Evolutionary conservation across 1,139 yeast species (phyloP).

Genomic region (Saccharomycopsis phalli): DNA sequence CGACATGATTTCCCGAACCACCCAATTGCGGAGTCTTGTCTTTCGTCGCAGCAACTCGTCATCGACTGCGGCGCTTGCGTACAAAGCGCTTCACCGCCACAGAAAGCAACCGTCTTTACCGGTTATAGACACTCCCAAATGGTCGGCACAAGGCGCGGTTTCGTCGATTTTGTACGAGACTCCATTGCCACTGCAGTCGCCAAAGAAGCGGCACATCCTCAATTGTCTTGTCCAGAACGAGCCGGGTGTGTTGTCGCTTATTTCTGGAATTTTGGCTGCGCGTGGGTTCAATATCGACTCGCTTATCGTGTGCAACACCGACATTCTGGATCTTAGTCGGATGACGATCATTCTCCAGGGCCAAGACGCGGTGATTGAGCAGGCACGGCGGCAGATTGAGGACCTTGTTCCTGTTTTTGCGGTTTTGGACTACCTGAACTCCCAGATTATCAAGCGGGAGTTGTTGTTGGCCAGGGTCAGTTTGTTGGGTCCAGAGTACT

Average conservation of each 20-base stretch:
- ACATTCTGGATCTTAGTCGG: constrained; percentile 87
- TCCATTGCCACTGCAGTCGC: constrained; percentile 60
- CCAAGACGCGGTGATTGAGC: constrained; percentile 93
- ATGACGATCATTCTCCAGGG: constrained; percentile 95
- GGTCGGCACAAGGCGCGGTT: constrained; percentile 95
- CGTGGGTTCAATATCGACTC: constrained; percentile 98
- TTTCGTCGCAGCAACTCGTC: constrained; percentile 26
- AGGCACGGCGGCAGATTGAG: constrained; percentile 97
- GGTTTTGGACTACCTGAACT: constrained; percentile 84
- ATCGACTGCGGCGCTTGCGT: constrained; percentile 92
- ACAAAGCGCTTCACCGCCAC: constrained; percentile 82
- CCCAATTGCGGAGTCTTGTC: too few species aligned
- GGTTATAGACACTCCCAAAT: constrained; percentile 85
- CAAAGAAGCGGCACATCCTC: constrained; percentile 76
- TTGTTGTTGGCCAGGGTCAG: constrained; percentile 85
- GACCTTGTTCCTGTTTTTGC: constrained; percentile 98
- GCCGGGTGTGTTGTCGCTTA: constrained; percentile 92
- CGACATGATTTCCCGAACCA: too few species aligned
- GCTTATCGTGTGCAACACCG: constrained; percentile 92
- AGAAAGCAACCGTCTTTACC: constrained; percentile 88
- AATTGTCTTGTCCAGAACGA: constrained; percentile 97
- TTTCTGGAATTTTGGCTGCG: constrained; percentile 94
- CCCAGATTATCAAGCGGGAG: constrained; percentile 87
- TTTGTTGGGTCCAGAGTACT: constrained; percentile 91
- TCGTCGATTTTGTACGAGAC: constrained; percentile 92